phyloP scores from a whole-genome alignment of 2,329 filamentous ascomycete species.

The Fusarium hostae region DNA sequence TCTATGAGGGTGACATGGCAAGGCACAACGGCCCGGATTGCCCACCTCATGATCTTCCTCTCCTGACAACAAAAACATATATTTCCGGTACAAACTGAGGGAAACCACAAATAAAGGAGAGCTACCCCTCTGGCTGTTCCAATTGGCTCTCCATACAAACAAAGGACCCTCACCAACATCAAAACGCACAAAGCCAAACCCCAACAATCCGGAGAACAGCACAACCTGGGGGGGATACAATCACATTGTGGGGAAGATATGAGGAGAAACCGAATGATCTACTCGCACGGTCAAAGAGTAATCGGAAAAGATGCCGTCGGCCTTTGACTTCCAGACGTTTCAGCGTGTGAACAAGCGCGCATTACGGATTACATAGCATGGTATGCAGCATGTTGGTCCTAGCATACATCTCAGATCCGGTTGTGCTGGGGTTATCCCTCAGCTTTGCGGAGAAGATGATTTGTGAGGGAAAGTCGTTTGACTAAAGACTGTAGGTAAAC shows the following conservation, averaged over 20 bases:
- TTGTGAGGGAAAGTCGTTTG: background rate
- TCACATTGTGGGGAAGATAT: constrained; percentile 3
- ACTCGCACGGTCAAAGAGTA: background rate
- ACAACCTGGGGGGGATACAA: constrained; percentile 2
- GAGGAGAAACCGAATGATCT: background rate
- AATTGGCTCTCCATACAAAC: background rate
- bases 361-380: constrained; percentile 10
- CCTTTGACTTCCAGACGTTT: constrained; percentile 17
- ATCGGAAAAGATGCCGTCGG: background rate
- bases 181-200: background rate
- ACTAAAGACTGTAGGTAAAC: background rate
- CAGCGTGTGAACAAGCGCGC: background rate
- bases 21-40: constrained; percentile 9
- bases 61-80: constrained; percentile 8
- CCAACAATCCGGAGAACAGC: background rate
- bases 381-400: background rate
- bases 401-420: constrained; percentile 10
- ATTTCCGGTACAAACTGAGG: background rate
- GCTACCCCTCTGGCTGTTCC: accelerated
- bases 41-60: constrained; percentile 11
- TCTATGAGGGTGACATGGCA: background rate
- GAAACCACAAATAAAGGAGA: background rate
- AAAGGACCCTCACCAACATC: background rate
- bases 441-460: constrained; percentile 9
- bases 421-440: constrained; percentile 2